Percentiles rank a stretch among this genome's conserved stretches.
Conservation (phyloP, 164 flowering plant genomes). For the Vitis riparia region DNA sequence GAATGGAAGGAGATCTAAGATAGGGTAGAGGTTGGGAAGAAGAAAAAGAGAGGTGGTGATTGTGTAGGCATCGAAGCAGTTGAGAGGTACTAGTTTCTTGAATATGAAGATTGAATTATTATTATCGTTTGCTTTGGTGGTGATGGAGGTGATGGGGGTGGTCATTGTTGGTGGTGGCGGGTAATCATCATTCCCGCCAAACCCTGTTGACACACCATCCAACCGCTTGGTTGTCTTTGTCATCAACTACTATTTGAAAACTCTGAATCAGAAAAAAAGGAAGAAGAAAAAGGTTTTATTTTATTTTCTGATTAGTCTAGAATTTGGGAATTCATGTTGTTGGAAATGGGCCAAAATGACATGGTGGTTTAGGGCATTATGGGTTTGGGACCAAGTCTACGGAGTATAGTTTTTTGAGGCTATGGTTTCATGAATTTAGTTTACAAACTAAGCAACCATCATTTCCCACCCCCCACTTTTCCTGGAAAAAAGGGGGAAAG, state of each 20-base stretch:
- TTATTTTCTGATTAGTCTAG: no score
- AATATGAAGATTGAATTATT: slow-evolving; percentile 23
- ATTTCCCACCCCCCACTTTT: no score
- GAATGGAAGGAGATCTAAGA: not conserved
- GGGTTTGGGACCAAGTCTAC: no score
- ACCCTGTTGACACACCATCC: slow-evolving; percentile 8
- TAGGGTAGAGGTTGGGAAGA: not conserved
- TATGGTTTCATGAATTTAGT: no score
- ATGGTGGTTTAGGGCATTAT: no score
- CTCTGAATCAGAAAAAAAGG: no score
- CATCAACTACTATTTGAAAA: not conserved
- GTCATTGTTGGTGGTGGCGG: slow-evolving; percentile 30
- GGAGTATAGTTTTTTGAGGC: no score
- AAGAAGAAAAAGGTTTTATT: no score
- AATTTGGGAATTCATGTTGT: no score
- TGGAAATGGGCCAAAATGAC: no score
- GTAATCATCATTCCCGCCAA: slow-evolving; percentile 33
- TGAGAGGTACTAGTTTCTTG: slow-evolving; percentile 36
- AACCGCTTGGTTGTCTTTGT: slow-evolving; percentile 1
- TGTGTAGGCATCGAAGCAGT: slow-evolving; percentile 18
- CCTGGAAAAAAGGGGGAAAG: no score
- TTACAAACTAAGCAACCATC: no score
- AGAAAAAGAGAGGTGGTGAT: slow-evolving; percentile 10
- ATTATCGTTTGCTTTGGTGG: not conserved
- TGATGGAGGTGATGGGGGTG: slow-evolving; percentile 16